Evolutionary conservation across 139 green algal genomes (phyloP), one percentile per base, ranked within the genome.

Genomic region (Chlorella sorokiniana): DNA sequence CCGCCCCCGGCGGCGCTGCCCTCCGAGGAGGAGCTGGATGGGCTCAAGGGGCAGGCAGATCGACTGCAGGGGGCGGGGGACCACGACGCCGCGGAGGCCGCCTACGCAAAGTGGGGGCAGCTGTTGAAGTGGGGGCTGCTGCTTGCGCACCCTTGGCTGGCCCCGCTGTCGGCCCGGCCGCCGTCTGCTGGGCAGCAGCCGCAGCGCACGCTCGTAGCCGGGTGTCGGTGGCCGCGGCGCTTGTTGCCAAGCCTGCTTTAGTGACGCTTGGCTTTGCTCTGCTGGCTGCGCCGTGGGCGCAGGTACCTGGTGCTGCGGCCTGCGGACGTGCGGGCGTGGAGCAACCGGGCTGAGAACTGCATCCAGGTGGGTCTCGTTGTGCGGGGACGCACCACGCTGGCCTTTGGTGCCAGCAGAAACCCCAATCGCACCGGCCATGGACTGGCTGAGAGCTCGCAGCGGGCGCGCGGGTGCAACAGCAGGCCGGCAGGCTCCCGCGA

Each of bases 261-360:
- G 5, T 31, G 29, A 25, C 65, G 11, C 16, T 1, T 35, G 52
- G 4, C 20, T 10, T 7, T 6, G 10, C 48, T 31, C 27, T 72
- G 65, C 65, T 79, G 22, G 4, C 44, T 29, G n/a, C 29, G 27
- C 33, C 9, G 5, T 25, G 41, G 41, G 35, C 38, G 40, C 76
- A 81, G 59, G 76, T 79, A 79, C 73, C 54, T 79, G 59, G 29
- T 35, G 20, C 61, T 63, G 25, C 59, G 76, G 2, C 76, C 76
- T 22, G 63, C 76, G 16, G 76, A 81, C 61, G 41, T 62, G 61
- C 59, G 61, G 20, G 61, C 9, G 27, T 73, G 61, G 76, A 54
- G 61, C 76, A 81, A 81, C 76, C n/a, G 76, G 0, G 76, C 73
- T 4, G 73, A 79, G 25, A 79, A 79, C 54, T 79, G 59, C 37